These are phyloP conservation scores for Mycena venus DNA, from an alignment of 768 basidiomycete genomes.

Conservation along the genomic window DNA sequence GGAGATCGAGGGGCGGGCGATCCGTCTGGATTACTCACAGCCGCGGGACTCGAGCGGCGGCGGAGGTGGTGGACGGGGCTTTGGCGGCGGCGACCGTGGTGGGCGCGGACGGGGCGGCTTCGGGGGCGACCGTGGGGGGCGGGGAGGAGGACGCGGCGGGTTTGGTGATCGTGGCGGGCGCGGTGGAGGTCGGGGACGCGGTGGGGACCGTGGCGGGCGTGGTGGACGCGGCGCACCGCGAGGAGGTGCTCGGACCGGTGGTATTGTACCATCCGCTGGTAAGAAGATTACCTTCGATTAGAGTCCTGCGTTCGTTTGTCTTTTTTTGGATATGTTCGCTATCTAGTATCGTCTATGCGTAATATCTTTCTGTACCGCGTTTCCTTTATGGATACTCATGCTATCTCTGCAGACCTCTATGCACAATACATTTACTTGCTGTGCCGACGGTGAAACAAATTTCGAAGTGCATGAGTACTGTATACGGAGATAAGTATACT, in stretches of 20 bases:
- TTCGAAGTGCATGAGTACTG: no score
- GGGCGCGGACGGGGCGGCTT: conserved; percentile 55
- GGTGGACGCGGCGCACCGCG: conserved; percentile 61
- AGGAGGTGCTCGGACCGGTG: conserved; percentile 69
- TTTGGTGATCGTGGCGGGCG: conserved; percentile 53
- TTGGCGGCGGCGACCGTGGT: conserved; percentile 51
- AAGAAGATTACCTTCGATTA: conserved; percentile 74
- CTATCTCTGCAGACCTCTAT: neutral
- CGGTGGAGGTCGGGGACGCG: conserved; percentile 49
- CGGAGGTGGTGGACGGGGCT: conserved; percentile 57
- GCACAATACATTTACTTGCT: neutral
- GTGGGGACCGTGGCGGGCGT: conserved; percentile 57
- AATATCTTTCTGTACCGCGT: neutral
- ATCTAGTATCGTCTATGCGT: no score
- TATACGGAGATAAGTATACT: no score
- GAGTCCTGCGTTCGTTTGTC: neutral
- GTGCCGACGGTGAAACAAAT: no score
- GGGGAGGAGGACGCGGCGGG: conserved; percentile 52
- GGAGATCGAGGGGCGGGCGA: conserved; percentile 84
- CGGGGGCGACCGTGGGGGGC: conserved; percentile 49
- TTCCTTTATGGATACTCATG: no score
- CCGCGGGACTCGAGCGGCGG: conserved; percentile 78
- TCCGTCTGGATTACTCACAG: conserved; percentile 90
- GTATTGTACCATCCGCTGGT: conserved; percentile 74
- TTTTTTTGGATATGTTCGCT: neutral